Evolutionary conservation across 805 yeast species (phyloP).

Genomic region (Barnettozyma sp.): DNA sequence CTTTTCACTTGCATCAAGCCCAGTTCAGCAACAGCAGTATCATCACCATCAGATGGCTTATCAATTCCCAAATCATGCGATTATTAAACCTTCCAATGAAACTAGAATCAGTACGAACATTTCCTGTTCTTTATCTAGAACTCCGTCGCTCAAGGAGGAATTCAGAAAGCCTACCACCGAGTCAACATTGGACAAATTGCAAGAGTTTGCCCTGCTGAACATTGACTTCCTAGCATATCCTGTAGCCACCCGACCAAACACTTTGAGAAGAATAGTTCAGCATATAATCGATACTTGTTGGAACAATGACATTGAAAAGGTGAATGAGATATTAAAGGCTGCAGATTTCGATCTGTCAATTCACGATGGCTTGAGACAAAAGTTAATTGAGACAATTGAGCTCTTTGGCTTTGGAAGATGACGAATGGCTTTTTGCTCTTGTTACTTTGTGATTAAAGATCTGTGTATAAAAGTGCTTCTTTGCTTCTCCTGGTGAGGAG

Average conservation of each 20-base stretch:
- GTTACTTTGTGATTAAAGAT: no score
- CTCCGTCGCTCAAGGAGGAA: conserved; percentile 4
- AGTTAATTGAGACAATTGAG: conserved; percentile 17
- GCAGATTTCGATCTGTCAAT: conserved; percentile 13
- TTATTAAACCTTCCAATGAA: background rate
- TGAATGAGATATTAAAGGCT: conserved; percentile 10
- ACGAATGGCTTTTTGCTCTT: no score
- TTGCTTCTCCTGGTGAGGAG: no score
- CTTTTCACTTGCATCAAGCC: background rate
- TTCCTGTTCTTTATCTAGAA: background rate
- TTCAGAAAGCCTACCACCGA: conserved; percentile 6
- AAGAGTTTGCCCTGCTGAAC: conserved; percentile 25
- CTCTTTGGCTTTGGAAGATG: conserved; percentile 24
- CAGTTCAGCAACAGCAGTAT: background rate
- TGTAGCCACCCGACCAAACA: conserved; percentile 28
- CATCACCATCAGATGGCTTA: background rate
- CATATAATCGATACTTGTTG: conserved; percentile 32
- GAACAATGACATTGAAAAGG: conserved; percentile 22
- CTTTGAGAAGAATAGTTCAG: conserved; percentile 27
- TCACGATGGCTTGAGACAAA: conserved; percentile 11
- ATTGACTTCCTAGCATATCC: conserved; percentile 30
- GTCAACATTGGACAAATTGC: conserved; percentile 17
- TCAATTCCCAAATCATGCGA: no score
- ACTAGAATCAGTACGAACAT: conserved; percentile 1
- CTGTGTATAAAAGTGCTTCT: no score